Conservation (phyloP, 2,329 filamentous ascomycete genomes). For the Sordariomycetes sp. region DNA sequence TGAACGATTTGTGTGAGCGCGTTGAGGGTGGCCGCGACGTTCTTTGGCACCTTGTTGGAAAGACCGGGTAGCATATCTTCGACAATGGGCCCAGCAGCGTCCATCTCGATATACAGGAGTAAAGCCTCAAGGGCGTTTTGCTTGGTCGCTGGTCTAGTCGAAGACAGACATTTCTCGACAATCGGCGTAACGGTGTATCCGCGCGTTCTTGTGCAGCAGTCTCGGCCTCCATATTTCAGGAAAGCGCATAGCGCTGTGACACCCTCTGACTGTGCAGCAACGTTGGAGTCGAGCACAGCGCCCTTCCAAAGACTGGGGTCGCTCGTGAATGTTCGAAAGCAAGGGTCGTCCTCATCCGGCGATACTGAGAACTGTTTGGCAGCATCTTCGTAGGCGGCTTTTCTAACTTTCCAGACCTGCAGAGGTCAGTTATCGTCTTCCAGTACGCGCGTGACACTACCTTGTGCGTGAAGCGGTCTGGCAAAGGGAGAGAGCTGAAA, state of each 20-base stretch:
- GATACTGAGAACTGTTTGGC: slow-evolving; percentile 78
- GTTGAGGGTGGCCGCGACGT: slow-evolving; percentile 62
- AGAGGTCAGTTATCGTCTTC: background rate
- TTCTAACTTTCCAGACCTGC: slow-evolving; percentile 92
- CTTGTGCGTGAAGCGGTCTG: slow-evolving; percentile 80
- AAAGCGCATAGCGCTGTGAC: slow-evolving; percentile 83
- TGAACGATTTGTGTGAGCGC: slow-evolving; percentile 80
- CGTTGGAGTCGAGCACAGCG: slow-evolving; percentile 88
- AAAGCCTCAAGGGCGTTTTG: slow-evolving; percentile 78
- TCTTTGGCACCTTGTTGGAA: slow-evolving; percentile 84
- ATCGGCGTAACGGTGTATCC: slow-evolving; percentile 66
- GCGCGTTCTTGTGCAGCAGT: slow-evolving; percentile 72
- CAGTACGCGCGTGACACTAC: no score
- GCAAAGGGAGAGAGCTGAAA: slow-evolving; percentile 67
- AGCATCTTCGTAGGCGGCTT: slow-evolving; percentile 88
- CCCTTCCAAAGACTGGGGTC: slow-evolving; percentile 86
- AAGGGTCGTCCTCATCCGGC: slow-evolving; percentile 75
- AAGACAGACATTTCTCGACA: slow-evolving; percentile 84
- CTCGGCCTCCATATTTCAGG: slow-evolving; percentile 77
- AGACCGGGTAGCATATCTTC: slow-evolving; percentile 82
- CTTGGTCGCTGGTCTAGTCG: slow-evolving; percentile 82
- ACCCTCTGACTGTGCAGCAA: slow-evolving; percentile 91
- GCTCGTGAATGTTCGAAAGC: slow-evolving; percentile 78
- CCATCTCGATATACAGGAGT: slow-evolving; percentile 81
- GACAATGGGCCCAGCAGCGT: slow-evolving; percentile 74